Evolutionary conservation across 2,329 filamentous ascomycete genomes (phyloP), one percentile per base, ranked within the genome.

Genomic region (Fragosphaeria purpurea): DNA sequence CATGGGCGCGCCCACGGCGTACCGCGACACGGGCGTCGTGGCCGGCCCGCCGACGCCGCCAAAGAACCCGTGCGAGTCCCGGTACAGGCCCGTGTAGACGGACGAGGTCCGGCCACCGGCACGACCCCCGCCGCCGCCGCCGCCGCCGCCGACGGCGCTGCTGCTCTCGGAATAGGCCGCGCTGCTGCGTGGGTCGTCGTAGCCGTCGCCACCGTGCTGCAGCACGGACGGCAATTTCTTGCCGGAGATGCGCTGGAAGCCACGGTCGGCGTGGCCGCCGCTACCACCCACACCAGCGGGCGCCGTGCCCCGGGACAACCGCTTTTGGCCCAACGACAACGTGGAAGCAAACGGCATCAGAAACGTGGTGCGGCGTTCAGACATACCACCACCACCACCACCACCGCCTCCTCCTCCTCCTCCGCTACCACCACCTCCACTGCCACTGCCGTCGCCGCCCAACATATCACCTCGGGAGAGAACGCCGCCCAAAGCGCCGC

Each of bases 161-260:
- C 22, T 22, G 22, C 22, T 22, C 22, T 22, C 22, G 22, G 22
- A 22, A 22, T 22, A 22, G 22, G 22, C 22, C 22, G 22, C 22
- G 47, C 55, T 60, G 12, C 50, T 58, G 59, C 67, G 59, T 42
- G 58, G 55, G 44, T 61, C 55, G 7, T 51, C 48, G 63, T 80
- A 84, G 1, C 81, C 81, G 60, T 84, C 80, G 6, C 80, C 81
- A 11, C 81, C 80, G 44, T 70, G 71, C 52, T 79, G 71, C 39
- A 85, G 65, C 8, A 84, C 80, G 2, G 82, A 80, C 4, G 78
- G 76, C 51, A 85, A 62, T 59, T 84, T 85, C 59, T 75, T 74
- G 54, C 82, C 82, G 6, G 81, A 82, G 2, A 85, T 75, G 34
- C 80, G 76, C 55, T 82, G 77, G 61, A 85, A 85, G 1, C 80